Base-by-base conservation (phyloP, 768 basidiomycete genomes). In the Lactarius tabidus region DNA sequence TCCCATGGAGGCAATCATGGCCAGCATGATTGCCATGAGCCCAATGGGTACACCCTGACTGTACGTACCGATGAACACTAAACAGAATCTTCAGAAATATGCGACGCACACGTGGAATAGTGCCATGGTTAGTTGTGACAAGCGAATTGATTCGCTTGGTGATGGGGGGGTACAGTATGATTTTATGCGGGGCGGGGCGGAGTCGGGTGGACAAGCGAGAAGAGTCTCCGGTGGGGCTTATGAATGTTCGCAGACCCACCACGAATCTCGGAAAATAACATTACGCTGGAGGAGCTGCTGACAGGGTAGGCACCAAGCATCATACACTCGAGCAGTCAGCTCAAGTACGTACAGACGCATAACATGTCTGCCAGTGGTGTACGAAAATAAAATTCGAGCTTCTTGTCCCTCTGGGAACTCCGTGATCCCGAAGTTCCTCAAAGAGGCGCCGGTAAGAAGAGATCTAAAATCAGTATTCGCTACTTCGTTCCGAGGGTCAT, bases 1-100 rank as follows among this genome's bases (percentile, higher is more conserved):
- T 63, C 88, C 89, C 81, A 89, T 88, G 58, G 83, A 84, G 39
- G 88, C 85, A 39, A 91, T 73, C 62, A 88, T 71, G 69, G 88
- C 88, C 57, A 89, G 76, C 77, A 84, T 80, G 73, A 90, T 82
- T 63, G 88, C 81, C 45, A 83, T 80, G 74, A 76, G 79, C 62
- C 86, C 86, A 60, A 88, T 82, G 70, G 85, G 86, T 68, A 85
- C 78, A 65, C 83, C 85, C 72, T 82, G 78, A 64, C 85, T 86
- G 65, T 23, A 54, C 26, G 35, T 18, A 20, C 43, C 28, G 29
- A 35, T 69, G 31, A 68, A 59, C 15, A 26, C n/a, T 23, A 54
- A 68, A 63, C 3, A 43, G 10, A 7, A 33, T 31, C 12, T n/a
- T 56, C 55, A 6, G 18, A n/a, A 12, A 31, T 2, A 29, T 26